Evolutionary conservation across 176 grass and related monocot genomes (phyloP).

Genomic region (Thalia dealbata): DNA sequence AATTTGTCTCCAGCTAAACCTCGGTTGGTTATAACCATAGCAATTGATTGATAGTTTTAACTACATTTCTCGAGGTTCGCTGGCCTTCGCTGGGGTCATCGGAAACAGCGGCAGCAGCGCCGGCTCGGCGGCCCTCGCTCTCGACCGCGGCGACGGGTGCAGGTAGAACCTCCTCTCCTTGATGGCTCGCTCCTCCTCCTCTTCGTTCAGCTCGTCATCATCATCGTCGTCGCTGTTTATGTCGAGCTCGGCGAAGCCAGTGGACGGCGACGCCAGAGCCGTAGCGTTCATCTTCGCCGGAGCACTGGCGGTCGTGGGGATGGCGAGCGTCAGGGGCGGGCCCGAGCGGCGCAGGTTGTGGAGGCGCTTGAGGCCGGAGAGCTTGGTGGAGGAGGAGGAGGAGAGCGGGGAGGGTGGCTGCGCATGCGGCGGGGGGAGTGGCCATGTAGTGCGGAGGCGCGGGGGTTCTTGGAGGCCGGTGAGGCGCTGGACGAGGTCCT

Average conservation of each 20-base stretch:
- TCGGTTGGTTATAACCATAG: neutral
- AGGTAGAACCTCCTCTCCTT: constrained; percentile 46
- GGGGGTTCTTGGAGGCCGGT: constrained; percentile 21
- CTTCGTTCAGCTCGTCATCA: constrained; percentile 18
- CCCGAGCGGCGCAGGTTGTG: constrained; percentile 6
- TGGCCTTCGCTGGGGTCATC: neutral
- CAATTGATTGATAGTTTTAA: neutral
- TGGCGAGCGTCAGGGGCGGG: constrained; percentile 30
- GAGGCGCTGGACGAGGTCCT: constrained; percentile 48
- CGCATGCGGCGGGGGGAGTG: neutral
- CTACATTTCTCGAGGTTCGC: neutral
- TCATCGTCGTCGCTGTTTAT: constrained; percentile 5
- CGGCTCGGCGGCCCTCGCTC: neutral
- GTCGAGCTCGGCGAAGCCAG: constrained; percentile 9
- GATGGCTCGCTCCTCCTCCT: constrained; percentile 42
- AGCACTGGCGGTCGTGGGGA: constrained; percentile 15
- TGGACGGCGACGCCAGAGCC: constrained; percentile 13
- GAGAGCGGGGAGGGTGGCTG: neutral
- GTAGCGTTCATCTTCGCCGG: too few relatives aligned
- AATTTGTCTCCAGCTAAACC: neutral
- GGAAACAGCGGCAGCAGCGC: constrained; percentile 10
- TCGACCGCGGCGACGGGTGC: constrained; percentile 20
- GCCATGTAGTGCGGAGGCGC: neutral
- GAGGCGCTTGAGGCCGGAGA: constrained; percentile 26
- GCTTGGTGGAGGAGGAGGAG: neutral